Percentiles rank a stretch among this genome's conserved stretches.
Conservation (phyloP, 2,329 filamentous ascomycete species). For the Fusarium nanum region DNA sequence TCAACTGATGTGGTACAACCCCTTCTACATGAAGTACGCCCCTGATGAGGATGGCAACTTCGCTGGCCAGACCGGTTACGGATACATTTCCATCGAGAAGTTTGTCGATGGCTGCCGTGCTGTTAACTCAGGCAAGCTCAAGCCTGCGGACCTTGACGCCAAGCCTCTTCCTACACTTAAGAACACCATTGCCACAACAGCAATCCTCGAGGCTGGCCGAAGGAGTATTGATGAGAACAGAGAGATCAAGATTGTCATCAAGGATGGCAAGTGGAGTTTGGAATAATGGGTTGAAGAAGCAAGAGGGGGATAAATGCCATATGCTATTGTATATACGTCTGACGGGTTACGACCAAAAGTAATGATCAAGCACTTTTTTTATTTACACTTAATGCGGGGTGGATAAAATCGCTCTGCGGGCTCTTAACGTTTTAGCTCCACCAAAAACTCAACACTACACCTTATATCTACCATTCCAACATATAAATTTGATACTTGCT, state of each 20-base stretch:
- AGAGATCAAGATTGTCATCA: slow-evolving; percentile 77
- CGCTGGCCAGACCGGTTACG: slow-evolving; percentile 89
- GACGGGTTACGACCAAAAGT: slow-evolving; percentile 32
- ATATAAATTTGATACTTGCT: background rate
- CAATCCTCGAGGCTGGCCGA: slow-evolving; percentile 88
- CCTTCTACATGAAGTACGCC: slow-evolving; percentile 95
- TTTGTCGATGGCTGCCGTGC: slow-evolving; percentile 88
- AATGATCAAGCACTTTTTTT: slow-evolving; percentile 25
- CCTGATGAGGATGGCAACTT: slow-evolving; percentile 97
- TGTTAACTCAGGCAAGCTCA: slow-evolving; percentile 79
- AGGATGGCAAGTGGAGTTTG: slow-evolving; percentile 75
- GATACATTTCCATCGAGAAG: slow-evolving; percentile 95
- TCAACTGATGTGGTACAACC: slow-evolving; percentile 87
- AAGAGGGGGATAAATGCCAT: slow-evolving; percentile 20
- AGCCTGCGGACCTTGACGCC: slow-evolving; percentile 79
- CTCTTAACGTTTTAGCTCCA: slow-evolving; percentile 28
- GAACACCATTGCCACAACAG: slow-evolving; percentile 92
- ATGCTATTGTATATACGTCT: slow-evolving; percentile 13
- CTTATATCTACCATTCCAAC: background rate
- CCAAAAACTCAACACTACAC: slow-evolving; percentile 34
- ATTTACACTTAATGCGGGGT: slow-evolving; percentile 23
- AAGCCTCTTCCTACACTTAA: slow-evolving; percentile 85
- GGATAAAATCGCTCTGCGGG: slow-evolving; percentile 22
- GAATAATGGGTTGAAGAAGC: slow-evolving; percentile 49
- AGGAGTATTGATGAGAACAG: slow-evolving; percentile 85